phyloP scores from a whole-genome alignment of 768 basidiomycete species.

The Tricholoma hemisulphureum region DNA sequence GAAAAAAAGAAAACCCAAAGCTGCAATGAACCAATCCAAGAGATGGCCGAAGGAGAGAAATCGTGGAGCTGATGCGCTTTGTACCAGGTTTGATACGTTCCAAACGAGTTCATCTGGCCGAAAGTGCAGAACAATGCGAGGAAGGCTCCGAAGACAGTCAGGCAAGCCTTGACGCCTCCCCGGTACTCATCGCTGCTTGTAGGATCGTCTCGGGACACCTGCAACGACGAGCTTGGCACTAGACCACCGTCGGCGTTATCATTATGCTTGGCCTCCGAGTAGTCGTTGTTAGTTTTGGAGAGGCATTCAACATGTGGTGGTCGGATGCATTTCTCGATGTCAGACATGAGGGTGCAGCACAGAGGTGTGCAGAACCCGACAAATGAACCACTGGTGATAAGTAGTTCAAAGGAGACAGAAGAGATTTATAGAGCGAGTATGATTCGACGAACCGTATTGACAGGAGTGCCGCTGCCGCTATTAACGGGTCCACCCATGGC shows the following conservation, averaged over 20 bases:
- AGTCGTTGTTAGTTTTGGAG: neutral
- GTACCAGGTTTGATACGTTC: conserved; percentile 72
- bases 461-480: conserved; percentile 6
- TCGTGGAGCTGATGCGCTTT: conserved; percentile 53
- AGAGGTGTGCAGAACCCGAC: neutral
- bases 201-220: conserved; percentile 5
- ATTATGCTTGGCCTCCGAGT: neutral
- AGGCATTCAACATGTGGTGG: conserved; percentile 4
- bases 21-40: conserved; percentile 72
- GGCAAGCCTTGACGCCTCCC: conserved; percentile 36
- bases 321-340: conserved; percentile 15
- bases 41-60: conserved; percentile 53
- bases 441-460: neutral
- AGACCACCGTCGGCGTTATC: neutral
- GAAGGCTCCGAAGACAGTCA: conserved; percentile 64
- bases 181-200: conserved; percentile 12
- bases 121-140: conserved; percentile 67
- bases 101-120: conserved; percentile 71
- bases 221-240: conserved; percentile 3
- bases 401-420: neutral
- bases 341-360: conserved; percentile 12
- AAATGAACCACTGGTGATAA: neutral
- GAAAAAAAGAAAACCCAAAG: conserved; percentile 70
- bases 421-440: neutral
- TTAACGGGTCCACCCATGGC: conserved; percentile 2